phyloP scores from a whole-genome alignment of 2,329 filamentous ascomycete species.

The Parafenestella ontariensis region DNA sequence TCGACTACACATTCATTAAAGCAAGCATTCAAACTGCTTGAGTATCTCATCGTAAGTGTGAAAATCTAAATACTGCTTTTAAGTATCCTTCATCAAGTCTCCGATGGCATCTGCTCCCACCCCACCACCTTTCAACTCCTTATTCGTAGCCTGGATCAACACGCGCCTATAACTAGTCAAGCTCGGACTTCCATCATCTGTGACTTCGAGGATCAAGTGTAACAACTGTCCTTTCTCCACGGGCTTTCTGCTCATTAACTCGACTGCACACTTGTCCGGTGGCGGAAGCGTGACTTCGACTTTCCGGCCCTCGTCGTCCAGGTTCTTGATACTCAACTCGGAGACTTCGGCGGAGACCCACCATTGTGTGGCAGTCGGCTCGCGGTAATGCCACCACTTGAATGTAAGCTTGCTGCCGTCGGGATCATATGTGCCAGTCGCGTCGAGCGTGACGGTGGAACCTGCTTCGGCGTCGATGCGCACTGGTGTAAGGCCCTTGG shows the following conservation, averaged over 20 bases:
- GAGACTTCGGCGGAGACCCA: slow-evolving; percentile 50
- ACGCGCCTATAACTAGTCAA: slow-evolving; percentile 59
- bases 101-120: slow-evolving; percentile 5
- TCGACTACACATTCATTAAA: too few species aligned
- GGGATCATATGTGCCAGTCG: slow-evolving; percentile 56
- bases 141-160: slow-evolving; percentile 46
- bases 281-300: slow-evolving; percentile 52
- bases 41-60: too few species aligned
- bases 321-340: slow-evolving; percentile 44
- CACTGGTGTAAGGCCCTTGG: slow-evolving; percentile 48
- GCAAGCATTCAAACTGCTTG: too few species aligned
- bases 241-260: slow-evolving; percentile 45
- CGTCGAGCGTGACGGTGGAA: slow-evolving; percentile 53
- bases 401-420: slow-evolving; percentile 54
- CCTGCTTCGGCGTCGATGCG: slow-evolving; percentile 53
- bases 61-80: too few species aligned
- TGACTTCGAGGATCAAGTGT: slow-evolving; percentile 60
- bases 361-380: slow-evolving; percentile 55
- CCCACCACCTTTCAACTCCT: slow-evolving; percentile 34
- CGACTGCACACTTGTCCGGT: slow-evolving; percentile 52
- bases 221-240: slow-evolving; percentile 53
- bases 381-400: slow-evolving; percentile 60
- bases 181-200: slow-evolving; percentile 52
- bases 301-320: slow-evolving; percentile 37
- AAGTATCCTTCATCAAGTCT: slow-evolving; percentile 6